Base-by-base conservation (phyloP, 23 red algal genomes). In the Cyanidioschyzon merolae region DNA sequence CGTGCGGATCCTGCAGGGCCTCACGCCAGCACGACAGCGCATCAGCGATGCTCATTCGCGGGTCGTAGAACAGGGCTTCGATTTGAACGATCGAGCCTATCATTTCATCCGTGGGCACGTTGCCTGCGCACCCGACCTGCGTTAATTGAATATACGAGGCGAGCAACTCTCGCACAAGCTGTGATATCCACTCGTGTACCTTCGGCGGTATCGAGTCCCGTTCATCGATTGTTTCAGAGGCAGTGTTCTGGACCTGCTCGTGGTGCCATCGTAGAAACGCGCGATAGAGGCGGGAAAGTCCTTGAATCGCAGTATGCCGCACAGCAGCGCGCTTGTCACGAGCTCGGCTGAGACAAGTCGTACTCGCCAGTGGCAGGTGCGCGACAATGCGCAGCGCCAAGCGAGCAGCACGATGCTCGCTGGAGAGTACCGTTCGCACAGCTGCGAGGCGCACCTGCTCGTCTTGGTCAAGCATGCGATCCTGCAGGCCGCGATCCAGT, bases 31-130 rank as follows among this genome's bases (percentile, higher is more conserved):
- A 32, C 63, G 63, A 35, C 21, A 32, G 7, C 12, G 3, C 12
- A 25, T 12, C n/a, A 12, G 21, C n/a, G 3, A 32, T 32, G 63
- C 2, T 27, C 2, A 27, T 27, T 3, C 32, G 21, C 12, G 63
- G 12, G 63, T 71, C 63, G 29, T 32, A 71, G n/a, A 71, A 71
- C 2, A 71, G n/a, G 63, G 7, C 3, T 35, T 71, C 63, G 63
- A 71, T 71, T 35, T 71, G 63, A 25, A 71, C 7, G 7, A 35
- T 27, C 63, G 63, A 32, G 2, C 32, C 63, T 3, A 35, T 15
- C 63, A 71, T 25, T 71, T 71, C 63, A 54, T 54, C 45, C 12
- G 45, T 54, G 63, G 63, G 12, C 7, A 35, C 63, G 12, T 15
- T 71, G 63, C 16, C 63, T 7, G 63, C 29, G 32, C n/a, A 25